Evolutionary conservation across 2,329 filamentous ascomycete species (phyloP), one percentile per base, ranked within the genome.

Genomic region (Cladorrhinum sp.): DNA sequence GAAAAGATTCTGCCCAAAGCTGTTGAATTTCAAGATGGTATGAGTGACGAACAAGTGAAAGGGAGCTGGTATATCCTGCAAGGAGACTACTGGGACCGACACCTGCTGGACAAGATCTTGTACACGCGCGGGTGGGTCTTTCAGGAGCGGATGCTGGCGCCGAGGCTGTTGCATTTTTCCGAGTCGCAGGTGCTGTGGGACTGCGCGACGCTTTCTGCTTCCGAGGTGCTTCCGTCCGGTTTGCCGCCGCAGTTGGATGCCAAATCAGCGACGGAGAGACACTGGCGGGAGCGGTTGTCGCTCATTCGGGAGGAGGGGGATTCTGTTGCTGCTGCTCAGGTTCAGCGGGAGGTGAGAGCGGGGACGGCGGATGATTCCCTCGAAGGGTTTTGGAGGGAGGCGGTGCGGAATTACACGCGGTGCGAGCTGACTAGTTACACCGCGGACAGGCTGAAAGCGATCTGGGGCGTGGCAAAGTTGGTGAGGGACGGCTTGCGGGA

Each of bases 111-210:
- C 21, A 33, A 59, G 6, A 56, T 63, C 2, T 30, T 67, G 3
- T 66, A 68, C 48, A 56, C 53, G 6, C 62, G 66, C 10, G 66
- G 63, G 2, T 68, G 66, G 66, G 66, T 65, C 1, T 66, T 68
- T 18, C 66, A 68, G 57, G 65, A 68, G 21, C 55, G 67, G 0
- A 65, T 69, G 58, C 63, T 70, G 12, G 62, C 68, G 0, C 67
- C 66, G 1, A 62, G 67, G 2, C 57, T 68, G 3, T 48, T 70
- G 0, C 68, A 70, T 42, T 70, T 69, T 50, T 56, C 62, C 1
- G 9, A 23, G 0, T 5, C 18, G 1, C 67, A 70, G 20, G 55
- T 69, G 0, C 67, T 69, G 58, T 70, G 67, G 67, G 66, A 70
- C 56, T 70, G 68, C 21, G 64, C 64, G 14, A 66, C 60, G 2